Conservation (phyloP, 192 early-diverging fungal genomes). For the Mortierella claussenii region DNA sequence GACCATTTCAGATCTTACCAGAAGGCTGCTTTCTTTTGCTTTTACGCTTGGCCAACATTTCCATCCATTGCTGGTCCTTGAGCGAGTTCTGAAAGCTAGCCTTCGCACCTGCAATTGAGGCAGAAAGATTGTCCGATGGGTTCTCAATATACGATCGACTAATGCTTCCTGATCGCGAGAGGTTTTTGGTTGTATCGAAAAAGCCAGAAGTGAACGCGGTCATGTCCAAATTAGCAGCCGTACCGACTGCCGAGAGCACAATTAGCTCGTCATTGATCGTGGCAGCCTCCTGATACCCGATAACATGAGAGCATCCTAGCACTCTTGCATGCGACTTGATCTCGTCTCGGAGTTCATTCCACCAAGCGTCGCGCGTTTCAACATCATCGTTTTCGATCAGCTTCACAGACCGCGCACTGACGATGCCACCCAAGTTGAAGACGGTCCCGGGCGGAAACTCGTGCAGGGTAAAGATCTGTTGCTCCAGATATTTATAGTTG, state of each 20-base stretch:
- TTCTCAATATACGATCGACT: conserved; percentile 42
- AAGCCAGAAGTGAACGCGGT: conserved; percentile 57
- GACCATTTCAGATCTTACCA: conserved; percentile 23
- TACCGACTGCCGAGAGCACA: conserved; percentile 76
- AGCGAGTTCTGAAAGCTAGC: conserved; percentile 46
- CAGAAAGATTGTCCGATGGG: conserved; percentile 18
- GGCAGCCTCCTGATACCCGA: conserved; percentile 77
- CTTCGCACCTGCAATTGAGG: conserved; percentile 21
- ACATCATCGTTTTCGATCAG: conserved; percentile 54
- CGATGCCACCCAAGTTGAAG: conserved; percentile 51
- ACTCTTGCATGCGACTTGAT: conserved; percentile 78
- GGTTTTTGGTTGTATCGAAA: conserved; percentile 25
- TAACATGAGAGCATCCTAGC: conserved; percentile 74
- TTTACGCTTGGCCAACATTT: conserved; percentile 49
- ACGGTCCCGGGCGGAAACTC: conserved; percentile 56
- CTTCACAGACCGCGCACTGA: conserved; percentile 54
- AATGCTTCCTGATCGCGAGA: conserved; percentile 49
- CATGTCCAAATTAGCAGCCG: conserved; percentile 74
- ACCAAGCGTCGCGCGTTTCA: conserved; percentile 52
- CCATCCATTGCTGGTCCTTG: conserved; percentile 49
- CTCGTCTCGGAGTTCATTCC: conserved; percentile 79
- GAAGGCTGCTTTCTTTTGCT: conserved; percentile 49
- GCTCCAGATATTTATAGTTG: conserved; percentile 53
- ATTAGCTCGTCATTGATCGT: conserved; percentile 74
- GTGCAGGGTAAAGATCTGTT: conserved; percentile 51